phyloP scores from a whole-genome alignment of 2,329 filamentous ascomycete species.

The Ophiostoma sp. region DNA sequence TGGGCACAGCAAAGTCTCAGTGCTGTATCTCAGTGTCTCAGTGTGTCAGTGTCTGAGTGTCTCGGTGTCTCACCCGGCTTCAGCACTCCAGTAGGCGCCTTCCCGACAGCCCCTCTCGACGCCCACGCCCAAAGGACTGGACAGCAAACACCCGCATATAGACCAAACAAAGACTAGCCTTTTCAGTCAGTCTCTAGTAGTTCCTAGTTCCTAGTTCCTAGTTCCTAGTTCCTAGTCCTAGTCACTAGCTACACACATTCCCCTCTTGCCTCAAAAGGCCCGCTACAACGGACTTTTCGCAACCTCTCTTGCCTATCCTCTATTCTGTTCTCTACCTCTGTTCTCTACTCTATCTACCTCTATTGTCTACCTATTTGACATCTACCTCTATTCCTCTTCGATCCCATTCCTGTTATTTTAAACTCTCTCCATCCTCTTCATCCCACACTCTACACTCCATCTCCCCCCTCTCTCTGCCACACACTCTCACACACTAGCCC shows the following conservation, averaged over 20 bases:
- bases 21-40: not conserved
- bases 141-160: not conserved
- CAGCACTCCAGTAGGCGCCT: not conserved
- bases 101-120: not conserved
- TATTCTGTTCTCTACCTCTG: not conserved
- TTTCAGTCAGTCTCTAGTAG: too few relatives aligned
- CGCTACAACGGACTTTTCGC: constrained; percentile 4
- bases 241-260: constrained; percentile 7
- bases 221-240: not conserved
- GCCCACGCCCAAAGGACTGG: constrained; percentile 7
- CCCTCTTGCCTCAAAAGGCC: constrained; percentile 9
- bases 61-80: not conserved
- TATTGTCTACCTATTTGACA: not conserved
- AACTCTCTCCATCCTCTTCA: too few relatives aligned
- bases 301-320: constrained; percentile 1
- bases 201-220: too few relatives aligned
- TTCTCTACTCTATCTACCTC: not conserved
- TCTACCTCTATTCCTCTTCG: not conserved
- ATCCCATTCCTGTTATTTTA: not conserved
- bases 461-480: not conserved
- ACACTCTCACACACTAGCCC: not conserved
- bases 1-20: not conserved
- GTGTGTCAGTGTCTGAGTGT: not conserved
- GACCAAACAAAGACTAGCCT: constrained; percentile 9
- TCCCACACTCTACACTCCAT: not conserved